Evolutionary conservation across 2,329 filamentous ascomycete genomes (phyloP).

Genomic region (Colletotrichum sansevieriae): DNA sequence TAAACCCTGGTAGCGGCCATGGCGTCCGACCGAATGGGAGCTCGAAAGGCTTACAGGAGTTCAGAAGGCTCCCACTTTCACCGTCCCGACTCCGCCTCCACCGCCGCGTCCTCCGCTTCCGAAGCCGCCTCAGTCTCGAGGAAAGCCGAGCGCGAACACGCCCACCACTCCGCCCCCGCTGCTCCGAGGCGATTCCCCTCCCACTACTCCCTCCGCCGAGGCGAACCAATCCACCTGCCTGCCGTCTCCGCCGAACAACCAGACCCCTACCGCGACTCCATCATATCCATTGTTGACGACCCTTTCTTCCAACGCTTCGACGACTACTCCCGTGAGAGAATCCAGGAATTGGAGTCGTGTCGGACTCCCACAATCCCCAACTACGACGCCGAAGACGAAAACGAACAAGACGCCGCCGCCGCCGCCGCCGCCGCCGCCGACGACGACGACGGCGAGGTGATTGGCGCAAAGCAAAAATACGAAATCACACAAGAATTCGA

Average conservation of each 20-base stretch:
- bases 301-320: conserved; percentile 66
- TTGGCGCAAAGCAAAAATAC: conserved; percentile 14
- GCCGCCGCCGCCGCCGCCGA: too few relatives aligned
- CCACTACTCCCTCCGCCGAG: conserved; percentile 40
- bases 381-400: conserved; percentile 39
- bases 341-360: conserved; percentile 45
- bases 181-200: conserved; percentile 41
- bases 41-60: conserved; percentile 43
- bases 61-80: conserved; percentile 42
- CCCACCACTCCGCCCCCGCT: conserved; percentile 43
- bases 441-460: conserved; percentile 7
- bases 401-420: conserved; percentile 33
- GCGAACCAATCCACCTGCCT: conserved; percentile 43
- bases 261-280: conserved; percentile 58
- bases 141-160: conserved; percentile 39
- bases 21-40: conserved; percentile 41
- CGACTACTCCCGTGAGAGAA: conserved; percentile 50
- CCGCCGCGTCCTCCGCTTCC: conserved; percentile 28
- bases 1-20: conserved; percentile 38
- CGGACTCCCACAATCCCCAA: conserved; percentile 44
- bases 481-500: conserved; percentile 19
- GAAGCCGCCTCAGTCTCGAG: conserved; percentile 23
- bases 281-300: conserved; percentile 67
- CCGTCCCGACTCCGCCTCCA: conserved; percentile 14
- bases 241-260: conserved; percentile 45